phyloP scores from a whole-genome alignment of 352 stramenopile species.

The Phytophthora aleatoria region DNA sequence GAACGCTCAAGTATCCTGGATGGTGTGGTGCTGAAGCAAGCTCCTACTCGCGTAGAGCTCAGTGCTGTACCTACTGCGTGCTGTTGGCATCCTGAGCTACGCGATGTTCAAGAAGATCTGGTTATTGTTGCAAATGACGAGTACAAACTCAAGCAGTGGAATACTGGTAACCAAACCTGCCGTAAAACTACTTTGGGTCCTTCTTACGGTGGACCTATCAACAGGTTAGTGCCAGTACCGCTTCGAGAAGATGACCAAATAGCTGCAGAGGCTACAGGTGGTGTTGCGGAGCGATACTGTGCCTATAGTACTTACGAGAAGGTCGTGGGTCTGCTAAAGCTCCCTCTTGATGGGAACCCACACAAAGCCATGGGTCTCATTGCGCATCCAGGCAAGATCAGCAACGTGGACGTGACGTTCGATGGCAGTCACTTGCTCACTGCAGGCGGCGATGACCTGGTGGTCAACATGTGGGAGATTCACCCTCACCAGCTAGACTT shows the following conservation, averaged over 20 bases:
- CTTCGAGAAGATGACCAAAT: slow-evolving; percentile 31
- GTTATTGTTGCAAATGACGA: slow-evolving; percentile 91
- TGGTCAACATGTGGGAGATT: slow-evolving; percentile 93
- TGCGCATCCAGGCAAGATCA: slow-evolving; percentile 90
- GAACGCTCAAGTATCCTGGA: slow-evolving; percentile 80
- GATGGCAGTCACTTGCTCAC: slow-evolving; percentile 90
- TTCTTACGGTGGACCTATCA: slow-evolving; percentile 91
- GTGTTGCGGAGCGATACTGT: slow-evolving; percentile 67
- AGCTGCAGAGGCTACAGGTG: slow-evolving; percentile 20
- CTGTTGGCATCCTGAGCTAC: slow-evolving; percentile 89
- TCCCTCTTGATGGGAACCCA: slow-evolving; percentile 93
- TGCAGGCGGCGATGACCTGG: slow-evolving; percentile 86
- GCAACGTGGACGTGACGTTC: slow-evolving; percentile 78
- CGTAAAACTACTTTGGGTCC: slow-evolving; percentile 90
- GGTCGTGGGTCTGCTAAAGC: slow-evolving; percentile 82
- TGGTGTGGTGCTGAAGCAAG: slow-evolving; percentile 82
- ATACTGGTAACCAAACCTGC: slow-evolving; percentile 90
- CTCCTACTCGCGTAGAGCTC: slow-evolving; percentile 84
- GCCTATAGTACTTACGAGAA: slow-evolving; percentile 85
- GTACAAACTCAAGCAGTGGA: slow-evolving; percentile 95
- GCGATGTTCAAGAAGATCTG: slow-evolving; percentile 84
- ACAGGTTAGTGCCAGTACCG: slow-evolving; percentile 72
- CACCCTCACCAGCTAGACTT: slow-evolving; percentile 76
- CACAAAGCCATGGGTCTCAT: slow-evolving; percentile 93
- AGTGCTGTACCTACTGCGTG: slow-evolving; percentile 85